Evolutionary conservation across 2,329 filamentous ascomycete genomes (phyloP), one percentile per base, ranked within the genome.

Genomic region (Onygenales sp.): DNA sequence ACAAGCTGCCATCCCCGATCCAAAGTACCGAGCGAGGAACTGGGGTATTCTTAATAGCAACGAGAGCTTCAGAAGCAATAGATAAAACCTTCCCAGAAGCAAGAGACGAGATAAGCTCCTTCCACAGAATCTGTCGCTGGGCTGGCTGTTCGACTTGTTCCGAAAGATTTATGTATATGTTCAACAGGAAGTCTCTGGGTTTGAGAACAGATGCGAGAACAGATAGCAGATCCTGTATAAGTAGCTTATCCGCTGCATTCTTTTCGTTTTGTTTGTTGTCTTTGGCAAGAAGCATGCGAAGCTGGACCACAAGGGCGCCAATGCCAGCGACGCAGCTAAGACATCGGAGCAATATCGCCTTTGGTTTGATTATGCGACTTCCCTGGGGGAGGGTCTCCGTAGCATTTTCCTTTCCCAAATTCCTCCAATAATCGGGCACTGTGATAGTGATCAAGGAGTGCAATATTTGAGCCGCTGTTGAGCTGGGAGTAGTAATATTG

Each of bases 401-500:
- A n/a, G 70, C 72, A 54, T 80, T 77, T 32, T 59, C 54, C 40
- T 61, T 55, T 39, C 74, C 70, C 13, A 92, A 64, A 7, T 82
- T 62, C 2, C 75, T 65, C 92, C 93, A 97, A 69, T 92, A 95
- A 64, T 91, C 87, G 1, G 88, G 87, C 6, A 89, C 74, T 31
- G 87, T 90, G 34, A 84, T 81, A 13, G 80, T 84, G 54, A 94
- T 82, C 37, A 98, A 72, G 2, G 81, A 73, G 63, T 90, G 84
- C 51, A 92, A 75, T 34, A 96, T 81, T 61, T 90, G 87, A 17
- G 88, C 83, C 53, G 83, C 81, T 56, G 82, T 72, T 1, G 91
- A 84, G 34, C 79, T 79, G 3, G 88, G 84, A 2, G 74, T 67
- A 44, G 76, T 74, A 49, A 92, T 77, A 59, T 80, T 78, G 63